These are phyloP conservation scores for Ophiocordyceps australis DNA, from an alignment of 2,329 filamentous ascomycete species.

Conservation along the genomic window DNA sequence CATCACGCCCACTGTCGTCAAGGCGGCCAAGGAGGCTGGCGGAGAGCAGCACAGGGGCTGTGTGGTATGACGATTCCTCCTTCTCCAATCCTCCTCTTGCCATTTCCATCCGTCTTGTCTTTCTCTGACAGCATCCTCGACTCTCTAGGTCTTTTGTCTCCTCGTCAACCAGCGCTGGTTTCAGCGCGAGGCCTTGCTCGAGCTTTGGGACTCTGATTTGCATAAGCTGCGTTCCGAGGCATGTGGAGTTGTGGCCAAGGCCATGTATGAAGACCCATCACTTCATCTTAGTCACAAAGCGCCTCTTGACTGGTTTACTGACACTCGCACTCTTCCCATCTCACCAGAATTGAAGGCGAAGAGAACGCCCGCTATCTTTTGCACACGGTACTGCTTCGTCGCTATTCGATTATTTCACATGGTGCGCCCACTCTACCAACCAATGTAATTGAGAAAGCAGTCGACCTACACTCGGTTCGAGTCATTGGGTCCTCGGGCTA, in stretches of 20 bases:
- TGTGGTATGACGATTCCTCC: constrained; percentile 27
- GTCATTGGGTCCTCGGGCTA: constrained; percentile 89
- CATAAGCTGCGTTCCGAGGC: constrained; percentile 63
- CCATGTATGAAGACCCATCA: constrained; percentile 27
- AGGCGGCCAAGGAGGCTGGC: constrained; percentile 68
- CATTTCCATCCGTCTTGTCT: background rate
- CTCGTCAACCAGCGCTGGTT: constrained; percentile 61
- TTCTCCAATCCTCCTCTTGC: background rate
- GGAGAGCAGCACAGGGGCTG: constrained; percentile 57
- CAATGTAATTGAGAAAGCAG: constrained; percentile 85
- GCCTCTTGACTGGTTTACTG: too few relatives aligned
- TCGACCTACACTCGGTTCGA: constrained; percentile 75
- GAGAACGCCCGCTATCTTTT: constrained; percentile 64
- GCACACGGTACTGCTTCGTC: constrained; percentile 65
- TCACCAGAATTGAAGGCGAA: constrained; percentile 59
- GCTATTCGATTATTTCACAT: constrained; percentile 67
- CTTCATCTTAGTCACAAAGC: too few relatives aligned
- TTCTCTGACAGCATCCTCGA: background rate
- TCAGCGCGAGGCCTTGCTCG: constrained; percentile 54
- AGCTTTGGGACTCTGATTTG: constrained; percentile 85
- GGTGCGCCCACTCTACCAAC: constrained; percentile 53
- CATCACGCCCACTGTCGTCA: constrained; percentile 63
- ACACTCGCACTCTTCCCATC: background rate
- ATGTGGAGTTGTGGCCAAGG: constrained; percentile 84
- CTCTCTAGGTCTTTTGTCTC: constrained; percentile 47